Base-by-base conservation (phyloP, 352 stramenopile species). In the Phytophthora cryptogea region DNA sequence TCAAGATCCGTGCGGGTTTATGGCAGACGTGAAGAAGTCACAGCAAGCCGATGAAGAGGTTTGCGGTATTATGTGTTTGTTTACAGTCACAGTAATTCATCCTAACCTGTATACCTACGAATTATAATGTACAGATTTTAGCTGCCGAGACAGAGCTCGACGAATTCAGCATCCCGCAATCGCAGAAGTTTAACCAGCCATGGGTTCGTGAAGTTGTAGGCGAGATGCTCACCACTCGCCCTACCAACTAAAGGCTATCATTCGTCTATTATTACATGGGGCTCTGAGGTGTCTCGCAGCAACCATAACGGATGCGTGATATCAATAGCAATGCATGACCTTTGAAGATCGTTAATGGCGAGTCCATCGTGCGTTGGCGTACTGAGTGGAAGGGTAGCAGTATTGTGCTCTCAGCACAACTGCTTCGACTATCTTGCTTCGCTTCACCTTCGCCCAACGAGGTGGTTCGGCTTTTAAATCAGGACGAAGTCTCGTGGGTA, bases 131-230 rank as follows among this genome's bases (percentile, higher is more conserved):
- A 7, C 37, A 43, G 37, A 77, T 91, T 54, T 68, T 91, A 27
- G 73, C 63, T 17, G 63, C 69, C 4, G 82, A 91, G 45, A 71
- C 72, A 6, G 80, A 87, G 58, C 72, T 78, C 6, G 80, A 92
- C 51, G 83, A 92, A 56, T 76, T 80, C 42, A 74, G 51, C 36
- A 63, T 89, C 10, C 83, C 80, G 0, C 72, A 77, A 37, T 50
- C 80, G 5, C 72, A 88, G 14, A 72, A 89, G 51, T 92, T 92
- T 51, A 69, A 69, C 17, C 83, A 92, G 61, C 78, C 80, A 4
- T 92, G 83, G 83, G 80, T 90, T 54, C 78, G 80, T 8, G 80
- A 72, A 23, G 63, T 70, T 11, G 58, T 76, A 41, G 35, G 54
- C 0, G 63, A 76, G 23, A 45, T 72, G 30, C 58, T 72, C 23